These are phyloP conservation scores for Guyanaporus albipodus DNA, from an alignment of 768 basidiomycete genomes.

Conservation along the genomic window DNA sequence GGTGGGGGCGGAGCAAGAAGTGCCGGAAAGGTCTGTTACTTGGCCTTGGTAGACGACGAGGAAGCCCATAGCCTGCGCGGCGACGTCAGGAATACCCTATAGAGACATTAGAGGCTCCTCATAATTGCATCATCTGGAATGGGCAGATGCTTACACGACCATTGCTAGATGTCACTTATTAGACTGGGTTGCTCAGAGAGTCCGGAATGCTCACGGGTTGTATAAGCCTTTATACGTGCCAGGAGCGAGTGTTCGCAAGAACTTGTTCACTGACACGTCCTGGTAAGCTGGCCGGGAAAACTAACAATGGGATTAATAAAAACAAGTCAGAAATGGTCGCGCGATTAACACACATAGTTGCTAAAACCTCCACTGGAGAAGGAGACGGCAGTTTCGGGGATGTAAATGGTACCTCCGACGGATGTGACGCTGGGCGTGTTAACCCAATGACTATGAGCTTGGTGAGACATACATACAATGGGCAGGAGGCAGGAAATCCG, in stretches of 20 bases:
- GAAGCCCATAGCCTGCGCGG: slow-evolving; percentile 54
- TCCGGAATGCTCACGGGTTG: slow-evolving; percentile 42
- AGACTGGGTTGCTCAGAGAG: neutral
- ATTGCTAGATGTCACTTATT: slow-evolving; percentile 25
- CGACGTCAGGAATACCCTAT: slow-evolving; percentile 62
- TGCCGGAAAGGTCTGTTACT: slow-evolving; percentile 46
- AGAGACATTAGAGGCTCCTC: too few relatives aligned
- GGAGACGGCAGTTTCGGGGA: slow-evolving; percentile 56
- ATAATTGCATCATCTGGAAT: too few relatives aligned
- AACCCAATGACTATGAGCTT: neutral
- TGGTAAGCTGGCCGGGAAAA: slow-evolving; percentile 57
- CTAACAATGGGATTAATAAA: slow-evolving; percentile 25
- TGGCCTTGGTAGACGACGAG: slow-evolving; percentile 42
- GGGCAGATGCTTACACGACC: slow-evolving; percentile 46
- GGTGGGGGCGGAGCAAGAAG: slow-evolving; percentile 61
- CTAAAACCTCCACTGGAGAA: slow-evolving; percentile 79
- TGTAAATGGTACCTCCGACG: slow-evolving; percentile 59
- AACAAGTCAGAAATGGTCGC: neutral
- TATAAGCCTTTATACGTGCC: slow-evolving; percentile 56
- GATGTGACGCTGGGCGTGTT: slow-evolving; percentile 52
- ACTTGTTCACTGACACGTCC: slow-evolving; percentile 39
- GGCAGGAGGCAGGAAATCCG: slow-evolving; percentile 59
- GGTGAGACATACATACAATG: slow-evolving; percentile 37
- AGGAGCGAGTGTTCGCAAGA: slow-evolving; percentile 42
- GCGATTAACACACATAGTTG: slow-evolving; percentile 44